phyloP scores from a whole-genome alignment of 495 filamentous ascomycete species.

The Penicillium coprophilum region DNA sequence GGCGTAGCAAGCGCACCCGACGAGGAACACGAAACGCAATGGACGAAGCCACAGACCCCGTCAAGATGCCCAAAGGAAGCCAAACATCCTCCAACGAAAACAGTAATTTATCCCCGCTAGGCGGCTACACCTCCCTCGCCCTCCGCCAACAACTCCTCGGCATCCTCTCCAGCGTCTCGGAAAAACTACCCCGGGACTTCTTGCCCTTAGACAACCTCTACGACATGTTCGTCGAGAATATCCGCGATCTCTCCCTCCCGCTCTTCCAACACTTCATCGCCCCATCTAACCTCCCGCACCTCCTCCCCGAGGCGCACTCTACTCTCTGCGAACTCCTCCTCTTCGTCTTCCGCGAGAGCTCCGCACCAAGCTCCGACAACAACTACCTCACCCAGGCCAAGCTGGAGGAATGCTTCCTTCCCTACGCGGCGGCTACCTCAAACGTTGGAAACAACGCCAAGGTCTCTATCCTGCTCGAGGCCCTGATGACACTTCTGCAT shows the following conservation, averaged over 20 bases:
- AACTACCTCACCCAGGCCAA: constrained; percentile 55
- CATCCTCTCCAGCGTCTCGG: constrained; percentile 52
- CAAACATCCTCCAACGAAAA: constrained; percentile 10
- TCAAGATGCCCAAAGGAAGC: background rate
- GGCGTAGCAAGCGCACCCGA: constrained; percentile 37
- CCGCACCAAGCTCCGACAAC: constrained; percentile 50
- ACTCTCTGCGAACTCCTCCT: constrained; percentile 67
- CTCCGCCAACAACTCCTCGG: constrained; percentile 64
- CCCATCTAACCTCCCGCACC: constrained; percentile 47
- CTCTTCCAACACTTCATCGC: constrained; percentile 72
- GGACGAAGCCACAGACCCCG: constrained; percentile 14
- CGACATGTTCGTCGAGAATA: constrained; percentile 61
- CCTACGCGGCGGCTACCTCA: constrained; percentile 63
- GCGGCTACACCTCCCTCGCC: constrained; percentile 58
- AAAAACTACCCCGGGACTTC: constrained; percentile 43
- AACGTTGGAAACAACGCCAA: constrained; percentile 74
- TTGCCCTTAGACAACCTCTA: constrained; percentile 59
- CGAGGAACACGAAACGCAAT: constrained; percentile 31
- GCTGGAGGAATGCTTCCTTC: constrained; percentile 68
- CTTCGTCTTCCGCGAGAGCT: constrained; percentile 57
- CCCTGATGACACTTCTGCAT: constrained; percentile 61
- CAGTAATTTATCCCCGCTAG: constrained; percentile 37
- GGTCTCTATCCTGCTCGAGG: constrained; percentile 74
- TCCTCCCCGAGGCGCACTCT: constrained; percentile 49
- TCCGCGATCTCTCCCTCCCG: constrained; percentile 64